These are phyloP conservation scores for Chytriomyces sp. DNA, from an alignment of 192 early-diverging fungal genomes.

Conservation along the genomic window DNA sequence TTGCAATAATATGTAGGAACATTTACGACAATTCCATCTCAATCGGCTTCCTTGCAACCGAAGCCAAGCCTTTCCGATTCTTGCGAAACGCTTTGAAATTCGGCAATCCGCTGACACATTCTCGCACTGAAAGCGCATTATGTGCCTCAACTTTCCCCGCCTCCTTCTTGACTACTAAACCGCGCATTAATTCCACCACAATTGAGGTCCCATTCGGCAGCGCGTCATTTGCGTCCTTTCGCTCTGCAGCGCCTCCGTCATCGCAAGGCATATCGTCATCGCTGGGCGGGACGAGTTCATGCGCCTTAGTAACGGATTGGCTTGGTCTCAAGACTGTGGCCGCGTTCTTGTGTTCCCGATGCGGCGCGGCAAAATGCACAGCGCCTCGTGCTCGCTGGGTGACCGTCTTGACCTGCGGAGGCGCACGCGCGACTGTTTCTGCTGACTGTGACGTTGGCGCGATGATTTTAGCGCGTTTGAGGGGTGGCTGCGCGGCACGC, in stretches of 20 bases:
- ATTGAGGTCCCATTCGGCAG: not conserved
- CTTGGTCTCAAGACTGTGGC: not conserved
- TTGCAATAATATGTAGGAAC: not conserved
- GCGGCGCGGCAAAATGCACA: not conserved
- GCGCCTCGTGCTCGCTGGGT: not conserved
- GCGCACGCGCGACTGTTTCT: not conserved
- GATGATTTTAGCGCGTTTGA: not conserved
- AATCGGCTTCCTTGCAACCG: not conserved
- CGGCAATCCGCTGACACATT: not conserved
- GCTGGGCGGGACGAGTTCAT: not conserved
- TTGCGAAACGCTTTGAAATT: conserved; percentile 4
- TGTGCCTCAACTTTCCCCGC: not conserved
- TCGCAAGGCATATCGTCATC: not conserved
- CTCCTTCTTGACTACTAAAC: not conserved
- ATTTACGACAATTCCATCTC: conserved; percentile 3
- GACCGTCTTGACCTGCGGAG: not conserved
- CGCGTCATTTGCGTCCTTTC: not conserved
- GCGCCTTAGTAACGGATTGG: not conserved
- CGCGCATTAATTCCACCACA: not conserved
- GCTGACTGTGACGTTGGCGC: not conserved
- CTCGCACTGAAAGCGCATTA: not conserved
- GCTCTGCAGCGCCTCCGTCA: not conserved
- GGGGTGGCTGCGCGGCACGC: not conserved
- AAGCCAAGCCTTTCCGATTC: not conserved
- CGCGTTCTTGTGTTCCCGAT: not conserved